Evolutionary conservation across 176 grass and related monocot species (phyloP).

Genomic region (Zoysia pacifica): DNA sequence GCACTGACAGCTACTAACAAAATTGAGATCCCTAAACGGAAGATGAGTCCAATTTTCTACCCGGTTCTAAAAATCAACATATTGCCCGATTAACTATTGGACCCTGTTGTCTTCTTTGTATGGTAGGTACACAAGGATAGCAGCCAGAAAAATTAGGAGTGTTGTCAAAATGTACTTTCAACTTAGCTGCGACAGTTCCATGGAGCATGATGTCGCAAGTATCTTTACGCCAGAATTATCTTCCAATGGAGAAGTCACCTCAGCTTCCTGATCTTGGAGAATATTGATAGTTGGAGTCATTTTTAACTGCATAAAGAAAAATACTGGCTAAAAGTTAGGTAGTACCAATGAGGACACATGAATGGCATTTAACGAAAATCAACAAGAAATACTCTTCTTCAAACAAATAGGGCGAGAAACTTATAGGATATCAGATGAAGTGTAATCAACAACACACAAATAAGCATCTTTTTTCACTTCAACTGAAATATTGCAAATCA

Average conservation of each 20-base stretch:
- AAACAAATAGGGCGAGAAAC: neutral
- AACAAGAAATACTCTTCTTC: neutral
- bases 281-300: conserved; percentile 16
- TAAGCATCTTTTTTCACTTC: neutral
- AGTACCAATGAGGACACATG: neutral
- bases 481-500: neutral
- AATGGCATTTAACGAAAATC: neutral
- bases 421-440: neutral
- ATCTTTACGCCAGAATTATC: conserved; percentile 39
- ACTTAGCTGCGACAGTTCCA: conserved; percentile 44
- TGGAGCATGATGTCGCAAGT: conserved; percentile 44
- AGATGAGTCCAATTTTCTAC: conserved; percentile 3
- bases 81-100: neutral
- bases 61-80: neutral
- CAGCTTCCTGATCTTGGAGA: conserved; percentile 29
- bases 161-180: conserved; percentile 57
- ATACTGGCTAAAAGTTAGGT: neutral
- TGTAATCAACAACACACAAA: neutral
- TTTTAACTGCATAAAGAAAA: conserved; percentile 32
- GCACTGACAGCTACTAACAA: neutral
- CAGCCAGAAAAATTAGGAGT: conserved; percentile 47
- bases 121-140: conserved; percentile 24
- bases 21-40: neutral
- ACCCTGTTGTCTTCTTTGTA: conserved; percentile 28
- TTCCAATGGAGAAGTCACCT: conserved; percentile 37